phyloP scores from a whole-genome alignment of 192 early-diverging fungal species.

The Jimgerdemannia flammicorona region DNA sequence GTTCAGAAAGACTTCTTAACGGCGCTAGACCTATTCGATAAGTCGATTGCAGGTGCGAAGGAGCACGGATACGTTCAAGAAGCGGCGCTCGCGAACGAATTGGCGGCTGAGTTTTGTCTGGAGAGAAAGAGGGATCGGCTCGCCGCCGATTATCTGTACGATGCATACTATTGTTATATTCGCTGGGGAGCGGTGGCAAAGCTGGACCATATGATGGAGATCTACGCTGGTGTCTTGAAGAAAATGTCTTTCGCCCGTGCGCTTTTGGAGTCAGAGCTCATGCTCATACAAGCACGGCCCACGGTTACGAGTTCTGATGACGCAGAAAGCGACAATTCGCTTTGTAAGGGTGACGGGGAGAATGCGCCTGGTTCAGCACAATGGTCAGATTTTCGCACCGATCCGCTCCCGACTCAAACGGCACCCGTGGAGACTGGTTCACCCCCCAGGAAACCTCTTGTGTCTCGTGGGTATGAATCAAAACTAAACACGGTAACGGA shows the following conservation, averaged over 20 bases:
- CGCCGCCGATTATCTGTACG: conserved; percentile 13
- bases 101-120: conserved; percentile 9
- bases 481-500: neutral
- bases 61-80: conserved; percentile 6
- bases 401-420: too few relatives aligned
- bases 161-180: conserved; percentile 15
- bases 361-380: too few relatives aligned
- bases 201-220: neutral
- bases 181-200: conserved; percentile 20
- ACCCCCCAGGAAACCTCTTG: neutral
- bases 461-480: neutral
- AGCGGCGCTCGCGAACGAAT: conserved; percentile 8
- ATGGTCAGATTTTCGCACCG: too few relatives aligned
- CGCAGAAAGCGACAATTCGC: too few relatives aligned
- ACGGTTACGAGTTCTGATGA: too few relatives aligned
- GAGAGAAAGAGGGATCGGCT: conserved; percentile 8
- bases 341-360: too few relatives aligned
- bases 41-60: conserved; percentile 9
- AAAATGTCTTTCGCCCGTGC: neutral
- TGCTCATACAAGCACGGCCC: too few relatives aligned
- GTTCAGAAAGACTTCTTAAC: conserved; percentile 3
- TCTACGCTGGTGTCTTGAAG: neutral
- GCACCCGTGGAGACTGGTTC: too few relatives aligned
- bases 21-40: conserved; percentile 16
- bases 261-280: conserved; percentile 2